Evolutionary conservation across 176 grass and related monocot species (phyloP), one percentile per base, ranked within the genome.

Genomic region (Eragrostis nindensis): DNA sequence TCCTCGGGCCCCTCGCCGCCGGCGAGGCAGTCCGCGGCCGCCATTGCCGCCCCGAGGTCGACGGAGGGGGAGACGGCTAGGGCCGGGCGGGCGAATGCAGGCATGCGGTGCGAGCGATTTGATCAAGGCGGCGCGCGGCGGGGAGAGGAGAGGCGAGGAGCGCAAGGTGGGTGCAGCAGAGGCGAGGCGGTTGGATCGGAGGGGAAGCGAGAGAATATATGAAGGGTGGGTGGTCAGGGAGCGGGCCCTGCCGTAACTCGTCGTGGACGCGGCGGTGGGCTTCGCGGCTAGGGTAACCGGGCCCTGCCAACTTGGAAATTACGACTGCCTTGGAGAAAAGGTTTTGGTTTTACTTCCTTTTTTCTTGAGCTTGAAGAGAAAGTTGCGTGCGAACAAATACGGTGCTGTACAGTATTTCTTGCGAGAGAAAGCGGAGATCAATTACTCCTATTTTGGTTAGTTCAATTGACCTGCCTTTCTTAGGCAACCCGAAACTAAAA

Each of bases 161-260:
- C 32, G 32, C 32, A 36, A 4, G 32, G 32, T 36, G 32, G 32
- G 32, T 36, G 32, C 32, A 36, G 15, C 6, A 62, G 80, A 60
- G 26, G 59, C 68, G 60, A 62, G n/a, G 67, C 84, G 71, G 47
- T 46, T 57, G 75, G 48, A 55, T 82, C 43, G 63, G 74, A 76
- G 74, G 11, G 2, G 26, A 1, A 10, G 44, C 29, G 29, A 38
- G 12, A 0, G 55, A 36, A 68, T 84, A 75, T 80, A 80, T 89
- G 46, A 57, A 49, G 81, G 74, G 64, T 15, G 79, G 68, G 56
- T 14, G 1, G 56, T 24, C 12, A n/a, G n/a, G 43, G 45, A 11
- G 39, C 16, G 53, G 53, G 47, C 47, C 4, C 43, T 10, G 68
- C 27, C 79, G 44, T 15, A 36, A 36, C 39, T 19, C 25, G 27